A percentile compares a stretch with the other conserved stretches of the same genome.
Evolutionary conservation across 345 rosid species (phyloP).

Genomic region (Gossypium ekmanianum): DNA sequence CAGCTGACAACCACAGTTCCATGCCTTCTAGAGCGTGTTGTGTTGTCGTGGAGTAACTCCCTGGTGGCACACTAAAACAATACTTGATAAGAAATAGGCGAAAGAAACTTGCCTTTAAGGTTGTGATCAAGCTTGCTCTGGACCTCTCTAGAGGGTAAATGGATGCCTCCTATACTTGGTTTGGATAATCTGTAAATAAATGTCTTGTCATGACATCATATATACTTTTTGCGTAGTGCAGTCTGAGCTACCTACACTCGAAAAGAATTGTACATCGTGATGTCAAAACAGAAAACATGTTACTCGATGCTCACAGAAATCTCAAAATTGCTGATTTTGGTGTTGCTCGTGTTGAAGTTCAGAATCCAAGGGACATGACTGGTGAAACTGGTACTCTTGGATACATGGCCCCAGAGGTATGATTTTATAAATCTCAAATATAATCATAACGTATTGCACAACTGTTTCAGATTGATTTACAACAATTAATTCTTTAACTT

Average conservation of each 20-base stretch:
- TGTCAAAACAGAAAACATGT: conserved; percentile 92
- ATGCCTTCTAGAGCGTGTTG: conserved; percentile 80
- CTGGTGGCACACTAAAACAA: conserved; percentile 87
- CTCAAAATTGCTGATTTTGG: conserved; percentile 97
- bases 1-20: conserved; percentile 30
- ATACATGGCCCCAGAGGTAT: conserved; percentile 99
- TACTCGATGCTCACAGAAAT: conserved; percentile 53
- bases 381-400: conserved; percentile 97
- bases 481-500: too few species aligned
- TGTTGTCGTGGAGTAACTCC: conserved; percentile 77
- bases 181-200: not conserved
- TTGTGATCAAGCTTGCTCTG: conserved; percentile 78
- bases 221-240: conserved; percentile 32
- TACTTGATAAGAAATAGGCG: conserved; percentile 60
- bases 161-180: not conserved
- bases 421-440: too few species aligned
- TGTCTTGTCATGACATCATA: not conserved
- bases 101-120: conserved; percentile 71
- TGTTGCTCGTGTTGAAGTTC: conserved; percentile 97
- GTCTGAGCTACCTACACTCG: conserved; percentile 85
- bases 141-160: conserved; percentile 87
- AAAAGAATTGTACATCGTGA: conserved; percentile 92
- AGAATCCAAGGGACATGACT: conserved; percentile 89
- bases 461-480: too few species aligned
- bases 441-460: too few species aligned